Evolutionary conservation across 495 filamentous ascomycete species (phyloP), one percentile per base, ranked within the genome.

Genomic region (Hypoxylon trugodes): DNA sequence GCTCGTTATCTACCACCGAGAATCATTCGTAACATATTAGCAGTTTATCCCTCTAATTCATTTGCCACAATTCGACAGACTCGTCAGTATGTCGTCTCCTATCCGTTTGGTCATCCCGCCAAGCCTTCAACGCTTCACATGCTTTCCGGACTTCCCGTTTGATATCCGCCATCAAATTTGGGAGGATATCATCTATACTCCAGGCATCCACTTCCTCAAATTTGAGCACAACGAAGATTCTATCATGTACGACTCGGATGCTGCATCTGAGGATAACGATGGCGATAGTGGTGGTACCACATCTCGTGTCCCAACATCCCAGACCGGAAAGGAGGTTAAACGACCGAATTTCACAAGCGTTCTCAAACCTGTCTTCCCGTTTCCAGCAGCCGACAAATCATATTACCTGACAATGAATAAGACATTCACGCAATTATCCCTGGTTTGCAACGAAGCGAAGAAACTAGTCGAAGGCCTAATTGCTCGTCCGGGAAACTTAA

Each of bases 141-240:
- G 45, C 13, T 74, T 73, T 43, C 4, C 18, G 22, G 21, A 38
- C 10, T 58, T 74, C 32, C 72, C 72, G 7, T 63, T 59, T 45
- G 72, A 74, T 22, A 49, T 73, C 10, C 70, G 69, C 18, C 37
- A 56, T 10, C 47, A 65, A 45, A 69, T 74, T 13, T 73, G 69
- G 72, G 49, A 61, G 30, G 25, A 61, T 1, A 46, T 59, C 30
- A 67, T 74, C 6, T 65, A 61, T 24, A 65, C 56, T 0, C 63
- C 72, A 4, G 72, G 72, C 1, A 74, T 74, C 10, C 69, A 72
- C 53, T 74, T 74, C 46, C 65, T 74, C 24, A 69, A 71, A 35
- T 61, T 74, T 37, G 60, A 62, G 15, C 48, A 48, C 13, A 46
- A 59, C 16, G 24, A 37, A 3, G 45, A 64, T 4, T 4, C 32